Conservation (phyloP, 176 grass and related monocot genomes). For the Elaeis guineensis region DNA sequence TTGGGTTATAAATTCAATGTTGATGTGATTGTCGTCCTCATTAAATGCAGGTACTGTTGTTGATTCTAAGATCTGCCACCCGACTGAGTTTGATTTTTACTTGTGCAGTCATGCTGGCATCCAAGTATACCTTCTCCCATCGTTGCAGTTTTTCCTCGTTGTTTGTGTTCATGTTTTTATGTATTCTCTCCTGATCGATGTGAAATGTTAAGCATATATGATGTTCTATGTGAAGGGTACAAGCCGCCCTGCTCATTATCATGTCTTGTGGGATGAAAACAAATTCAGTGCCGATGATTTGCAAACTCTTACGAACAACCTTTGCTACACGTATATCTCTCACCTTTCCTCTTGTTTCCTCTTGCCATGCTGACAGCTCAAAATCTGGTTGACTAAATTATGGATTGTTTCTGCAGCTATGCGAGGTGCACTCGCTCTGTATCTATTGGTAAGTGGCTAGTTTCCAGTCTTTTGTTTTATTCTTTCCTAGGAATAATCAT, state of each 20-base stretch:
- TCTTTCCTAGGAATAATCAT: too few relatives aligned
- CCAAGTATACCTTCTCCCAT: constrained; percentile 23
- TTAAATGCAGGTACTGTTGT: constrained; percentile 61
- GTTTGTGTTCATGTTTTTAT: background rate
- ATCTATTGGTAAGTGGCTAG: background rate
- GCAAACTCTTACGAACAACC: constrained; percentile 12
- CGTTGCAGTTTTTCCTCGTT: background rate
- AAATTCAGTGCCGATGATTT: background rate
- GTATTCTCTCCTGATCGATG: background rate
- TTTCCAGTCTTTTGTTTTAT: background rate
- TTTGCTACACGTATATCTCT: constrained; percentile 7
- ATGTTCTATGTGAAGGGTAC: background rate
- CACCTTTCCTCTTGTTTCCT: background rate
- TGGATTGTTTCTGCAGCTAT: constrained; percentile 6
- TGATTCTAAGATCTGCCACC: constrained; percentile 86
- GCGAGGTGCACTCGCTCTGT: constrained; percentile 9
- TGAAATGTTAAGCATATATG: background rate
- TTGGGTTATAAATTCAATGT: too few relatives aligned
- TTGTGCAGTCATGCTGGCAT: constrained; percentile 95
- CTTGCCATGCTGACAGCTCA: too few relatives aligned
- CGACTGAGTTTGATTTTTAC: constrained; percentile 88
- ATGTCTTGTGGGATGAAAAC: constrained; percentile 13
- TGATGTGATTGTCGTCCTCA: background rate
- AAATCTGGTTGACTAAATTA: too few relatives aligned
- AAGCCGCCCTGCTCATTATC: constrained; percentile 7